phyloP scores from a whole-genome alignment of 2,329 filamentous ascomycete genomes.

The Thelonectria rubi region DNA sequence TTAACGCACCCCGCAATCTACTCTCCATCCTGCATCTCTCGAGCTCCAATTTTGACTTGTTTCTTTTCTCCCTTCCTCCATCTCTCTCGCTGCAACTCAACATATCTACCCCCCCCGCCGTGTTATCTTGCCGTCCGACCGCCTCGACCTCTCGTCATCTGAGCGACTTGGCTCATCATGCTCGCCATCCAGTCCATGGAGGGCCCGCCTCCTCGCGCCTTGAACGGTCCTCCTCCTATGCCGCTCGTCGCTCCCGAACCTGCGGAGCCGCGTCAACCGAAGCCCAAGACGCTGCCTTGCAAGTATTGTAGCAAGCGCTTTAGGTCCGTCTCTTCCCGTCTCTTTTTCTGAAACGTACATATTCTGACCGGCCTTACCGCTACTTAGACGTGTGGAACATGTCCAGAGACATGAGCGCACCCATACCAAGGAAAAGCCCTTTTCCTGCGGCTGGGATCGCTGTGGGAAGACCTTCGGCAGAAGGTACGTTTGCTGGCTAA shows the following conservation, averaged over 20 bases:
- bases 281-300: slow-evolving; percentile 70
- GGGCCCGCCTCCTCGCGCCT: slow-evolving; percentile 49
- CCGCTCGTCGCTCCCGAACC: slow-evolving; percentile 53
- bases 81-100: slow-evolving; percentile 27
- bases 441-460: slow-evolving; percentile 65
- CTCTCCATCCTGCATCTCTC: slow-evolving; percentile 39
- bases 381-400: slow-evolving; percentile 68
- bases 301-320: slow-evolving; percentile 71
- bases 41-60: slow-evolving; percentile 42
- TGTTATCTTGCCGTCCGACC: slow-evolving; percentile 20
- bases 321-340: slow-evolving; percentile 55
- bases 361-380: slow-evolving; percentile 32
- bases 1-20: slow-evolving; percentile 44
- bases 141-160: slow-evolving; percentile 30
- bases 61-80: slow-evolving; percentile 32
- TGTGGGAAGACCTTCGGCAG: slow-evolving; percentile 71
- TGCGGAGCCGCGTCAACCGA: slow-evolving; percentile 63
- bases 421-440: slow-evolving; percentile 73
- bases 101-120: slow-evolving; percentile 33
- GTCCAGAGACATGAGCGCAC: slow-evolving; percentile 71
- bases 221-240: slow-evolving; percentile 37
- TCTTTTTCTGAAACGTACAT: slow-evolving; percentile 9
- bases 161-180: slow-evolving; percentile 52
- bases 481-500: slow-evolving; percentile 57
- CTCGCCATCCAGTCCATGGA: slow-evolving; percentile 64